Base-by-base conservation (phyloP, 1,139 yeast species). In the Yamadazyma dendronema region DNA sequence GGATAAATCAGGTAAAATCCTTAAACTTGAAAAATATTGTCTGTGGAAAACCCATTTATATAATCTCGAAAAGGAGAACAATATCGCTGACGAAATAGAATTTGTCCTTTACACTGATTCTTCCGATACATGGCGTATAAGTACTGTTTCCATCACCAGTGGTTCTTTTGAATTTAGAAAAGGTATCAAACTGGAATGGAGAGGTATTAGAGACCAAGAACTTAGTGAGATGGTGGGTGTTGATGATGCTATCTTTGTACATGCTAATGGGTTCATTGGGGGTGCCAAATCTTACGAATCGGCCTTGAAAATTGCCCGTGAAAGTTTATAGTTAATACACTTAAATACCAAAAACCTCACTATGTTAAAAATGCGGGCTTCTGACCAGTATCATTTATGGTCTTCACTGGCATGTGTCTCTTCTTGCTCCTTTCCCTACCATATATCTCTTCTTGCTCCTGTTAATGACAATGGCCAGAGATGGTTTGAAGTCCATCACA, bases 211-310 rank as follows among this genome's bases (percentile, higher is more conserved):
- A 56, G 98, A 92, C 57, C 90, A 84, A 24, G 85, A 72, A 31
- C 73, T 92, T 52, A 78, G 85, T 46, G 70, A 81, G 46, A 66
- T 75, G 49, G 68, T 89, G 27, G 96, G 95, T 14, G 77, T 92
- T 40, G 80, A 78, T 15, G 96, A 87, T 3, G 86, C 96, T 57
- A 80, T 90, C 23, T 92, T 92, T 58, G 80, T 94, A 39, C 99
- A 92, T 53, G 97, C 97, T 31, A 87, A 96, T 32, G 98, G 99
- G 0, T 92, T 92, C 64, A 92, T 92, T 57, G 98, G 98, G 26
- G 99, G 99, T 36, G 88, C 94, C 43, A 73, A 81, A 55, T 74
- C 95, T 23, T 67, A 73, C 49, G 97, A 88, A 35, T 85, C 85
- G 17, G 97, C 84, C 13, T 61, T 87, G 40, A 64, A 76, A 52